These are phyloP conservation scores for Alectoria sarmentosa DNA, from an alignment of 495 filamentous ascomycete genomes.

Conservation along the genomic window DNA sequence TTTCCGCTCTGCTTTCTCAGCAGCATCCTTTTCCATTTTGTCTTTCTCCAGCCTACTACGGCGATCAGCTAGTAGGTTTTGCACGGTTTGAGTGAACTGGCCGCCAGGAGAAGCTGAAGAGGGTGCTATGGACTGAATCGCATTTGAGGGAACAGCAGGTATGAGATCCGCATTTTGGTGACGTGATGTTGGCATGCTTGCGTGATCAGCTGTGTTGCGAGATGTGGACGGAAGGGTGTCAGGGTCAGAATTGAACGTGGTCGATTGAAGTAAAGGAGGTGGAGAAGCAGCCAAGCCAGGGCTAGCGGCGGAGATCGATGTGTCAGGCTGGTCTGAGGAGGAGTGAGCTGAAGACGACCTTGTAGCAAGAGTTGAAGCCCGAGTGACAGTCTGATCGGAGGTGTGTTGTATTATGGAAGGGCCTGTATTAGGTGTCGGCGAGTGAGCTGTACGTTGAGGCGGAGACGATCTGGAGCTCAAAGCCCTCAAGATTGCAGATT, in stretches of 20 bases:
- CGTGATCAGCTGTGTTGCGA: background rate
- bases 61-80: slow-evolving; percentile 26
- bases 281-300: background rate
- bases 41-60: slow-evolving; percentile 27
- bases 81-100: slow-evolving; percentile 19
- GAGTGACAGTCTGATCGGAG: background rate
- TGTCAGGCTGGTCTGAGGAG: background rate
- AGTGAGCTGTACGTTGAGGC: background rate
- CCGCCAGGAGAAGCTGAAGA: background rate
- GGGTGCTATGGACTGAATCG: background rate
- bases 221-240: background rate
- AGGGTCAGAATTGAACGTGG: background rate
- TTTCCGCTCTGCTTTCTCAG: slow-evolving; percentile 23
- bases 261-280: background rate
- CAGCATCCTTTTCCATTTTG: slow-evolving; percentile 33
- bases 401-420: background rate
- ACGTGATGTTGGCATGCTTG: background rate
- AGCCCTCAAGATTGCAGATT: slow-evolving; percentile 19
- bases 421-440: background rate
- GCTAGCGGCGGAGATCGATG: background rate
- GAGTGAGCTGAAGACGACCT: slow-evolving; percentile 3
- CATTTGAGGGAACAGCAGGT: background rate
- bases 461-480: slow-evolving; percentile 16
- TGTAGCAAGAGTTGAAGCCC: slow-evolving; percentile 2
- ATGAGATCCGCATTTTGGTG: background rate